A percentile compares a stretch with the other conserved stretches of the same genome.
Conservation (phyloP, 108 stramenopile genomes). For the Tribonema minus region DNA sequence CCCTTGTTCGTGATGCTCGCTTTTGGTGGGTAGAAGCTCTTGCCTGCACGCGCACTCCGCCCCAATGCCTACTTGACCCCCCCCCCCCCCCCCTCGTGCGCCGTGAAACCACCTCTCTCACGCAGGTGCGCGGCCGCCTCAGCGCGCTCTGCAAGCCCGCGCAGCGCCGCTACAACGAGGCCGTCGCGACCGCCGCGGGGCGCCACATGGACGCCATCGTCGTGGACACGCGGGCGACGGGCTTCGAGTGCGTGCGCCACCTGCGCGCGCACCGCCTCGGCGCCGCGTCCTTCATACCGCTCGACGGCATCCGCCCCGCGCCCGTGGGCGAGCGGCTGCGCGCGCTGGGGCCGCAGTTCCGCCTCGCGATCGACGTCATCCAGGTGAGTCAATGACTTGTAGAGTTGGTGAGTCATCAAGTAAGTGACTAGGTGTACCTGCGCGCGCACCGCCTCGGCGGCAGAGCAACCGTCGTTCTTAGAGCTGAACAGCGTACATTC, state of each 20-base stretch:
- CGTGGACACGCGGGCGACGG: conserved; percentile 83
- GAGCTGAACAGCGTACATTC: conserved; percentile 79
- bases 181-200: conserved; percentile 92
- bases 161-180: conserved; percentile 79
- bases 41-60: no score
- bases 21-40: no score
- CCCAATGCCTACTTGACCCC: no score
- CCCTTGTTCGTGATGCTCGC: no score
- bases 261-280: conserved; percentile 88
- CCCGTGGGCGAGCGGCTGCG: conserved; percentile 74
- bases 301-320: conserved; percentile 73
- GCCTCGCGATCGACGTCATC: conserved; percentile 78
- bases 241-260: conserved; percentile 86
- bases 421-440: no score
- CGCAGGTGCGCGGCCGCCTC: conserved; percentile 75
- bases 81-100: no score
- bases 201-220: conserved; percentile 96
- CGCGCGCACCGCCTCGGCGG: conserved; percentile 85
- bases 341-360: conserved; percentile 67
- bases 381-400: no score
- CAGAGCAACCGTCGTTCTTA: conserved; percentile 89
- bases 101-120: no score
- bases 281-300: conserved; percentile 86
- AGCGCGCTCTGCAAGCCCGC: conserved; percentile 90
- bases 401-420: no score